phyloP scores from a whole-genome alignment of 2,329 filamentous ascomycete species.

The Cladosporium sp. region DNA sequence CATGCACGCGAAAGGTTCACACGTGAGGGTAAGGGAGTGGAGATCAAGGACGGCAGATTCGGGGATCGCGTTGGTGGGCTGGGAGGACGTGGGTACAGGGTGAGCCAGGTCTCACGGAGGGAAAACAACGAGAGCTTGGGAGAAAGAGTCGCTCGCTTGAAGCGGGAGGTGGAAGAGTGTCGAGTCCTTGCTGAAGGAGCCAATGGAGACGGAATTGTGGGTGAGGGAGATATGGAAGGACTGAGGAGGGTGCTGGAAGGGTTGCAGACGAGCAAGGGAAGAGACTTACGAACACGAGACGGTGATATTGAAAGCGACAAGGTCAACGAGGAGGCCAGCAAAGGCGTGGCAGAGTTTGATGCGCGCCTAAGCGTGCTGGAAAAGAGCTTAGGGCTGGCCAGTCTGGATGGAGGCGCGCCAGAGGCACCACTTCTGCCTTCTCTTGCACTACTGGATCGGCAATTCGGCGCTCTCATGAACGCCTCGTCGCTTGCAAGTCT shows the following conservation, averaged over 20 bases:
- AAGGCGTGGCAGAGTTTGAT: constrained; percentile 76
- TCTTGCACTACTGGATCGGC: constrained; percentile 75
- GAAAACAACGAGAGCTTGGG: constrained; percentile 72
- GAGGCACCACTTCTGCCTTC: constrained; percentile 78
- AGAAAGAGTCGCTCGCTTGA: constrained; percentile 76
- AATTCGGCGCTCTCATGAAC: constrained; percentile 69
- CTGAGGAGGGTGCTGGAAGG: constrained; percentile 72
- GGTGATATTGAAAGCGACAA: not conserved
- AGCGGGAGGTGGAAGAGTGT: constrained; percentile 73
- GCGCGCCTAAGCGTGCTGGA: constrained; percentile 76
- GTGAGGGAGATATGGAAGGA: constrained; percentile 63
- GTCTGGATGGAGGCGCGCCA: constrained; percentile 60
- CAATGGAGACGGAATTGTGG: constrained; percentile 44
- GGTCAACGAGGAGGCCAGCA: constrained; percentile 45
- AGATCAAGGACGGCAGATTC: constrained; percentile 79
- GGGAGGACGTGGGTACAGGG: constrained; percentile 49
- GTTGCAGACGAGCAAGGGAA: constrained; percentile 45
- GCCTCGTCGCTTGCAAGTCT: constrained; percentile 71
- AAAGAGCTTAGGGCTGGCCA: constrained; percentile 74
- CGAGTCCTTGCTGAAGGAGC: constrained; percentile 43
- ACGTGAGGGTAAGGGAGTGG: constrained; percentile 55
- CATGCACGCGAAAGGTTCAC: constrained; percentile 77
- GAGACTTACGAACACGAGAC: constrained; percentile 14
- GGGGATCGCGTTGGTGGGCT: constrained; percentile 76
- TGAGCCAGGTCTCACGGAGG: constrained; percentile 59